Evolutionary conservation across 1,284 basidiomycete genomes (phyloP).

Genomic region (Vanrija pseudolonga): DNA sequence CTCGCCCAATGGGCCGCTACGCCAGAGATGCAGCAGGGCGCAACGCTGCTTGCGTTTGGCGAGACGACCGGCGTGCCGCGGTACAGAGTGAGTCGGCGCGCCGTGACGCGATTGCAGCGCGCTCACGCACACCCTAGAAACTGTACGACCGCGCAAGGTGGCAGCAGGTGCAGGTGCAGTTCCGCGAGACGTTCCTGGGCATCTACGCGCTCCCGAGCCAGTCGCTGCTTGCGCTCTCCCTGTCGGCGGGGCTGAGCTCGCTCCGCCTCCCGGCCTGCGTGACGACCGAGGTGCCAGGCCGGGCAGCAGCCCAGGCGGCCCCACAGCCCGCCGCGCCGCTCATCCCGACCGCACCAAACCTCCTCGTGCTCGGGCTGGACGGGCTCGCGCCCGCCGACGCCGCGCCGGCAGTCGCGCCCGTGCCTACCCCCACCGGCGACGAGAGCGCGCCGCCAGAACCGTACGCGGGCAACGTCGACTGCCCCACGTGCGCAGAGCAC

Average conservation of each 20-base stretch:
- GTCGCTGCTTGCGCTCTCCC: constrained; percentile 75
- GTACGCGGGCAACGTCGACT: constrained; percentile 73
- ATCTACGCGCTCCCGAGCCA: constrained; percentile 82
- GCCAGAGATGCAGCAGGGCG: constrained; percentile 69
- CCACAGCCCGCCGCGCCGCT: not conserved
- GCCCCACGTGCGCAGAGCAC: constrained; percentile 79
- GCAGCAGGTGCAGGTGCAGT: constrained; percentile 66
- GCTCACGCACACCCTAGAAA: constrained; percentile 63
- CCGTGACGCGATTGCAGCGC: not conserved
- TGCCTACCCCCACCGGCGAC: not conserved
- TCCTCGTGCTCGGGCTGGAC: constrained; percentile 9
- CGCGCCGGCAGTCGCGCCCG: no score
- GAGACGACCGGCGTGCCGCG: constrained; percentile 40
- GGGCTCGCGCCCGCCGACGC: not conserved
- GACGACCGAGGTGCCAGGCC: constrained; percentile 49
- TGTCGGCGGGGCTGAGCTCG: constrained; percentile 82
- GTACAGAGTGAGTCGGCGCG: constrained; percentile 43
- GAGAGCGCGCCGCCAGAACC: constrained; percentile 21
- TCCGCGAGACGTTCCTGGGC: constrained; percentile 77
- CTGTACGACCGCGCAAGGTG: constrained; percentile 77
- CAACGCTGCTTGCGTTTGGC: constrained; percentile 69
- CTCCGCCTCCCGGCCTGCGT: constrained; percentile 73
- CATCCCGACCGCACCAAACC: constrained; percentile 9
- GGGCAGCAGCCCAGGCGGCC: constrained; percentile 13
- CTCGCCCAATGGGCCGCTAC: constrained; percentile 77